A percentile compares a stretch with the other conserved stretches of the same genome.
These are phyloP conservation scores for Talaromyces pinophilus DNA, from an alignment of 2,329 filamentous ascomycete species.

Conservation along the genomic window DNA sequence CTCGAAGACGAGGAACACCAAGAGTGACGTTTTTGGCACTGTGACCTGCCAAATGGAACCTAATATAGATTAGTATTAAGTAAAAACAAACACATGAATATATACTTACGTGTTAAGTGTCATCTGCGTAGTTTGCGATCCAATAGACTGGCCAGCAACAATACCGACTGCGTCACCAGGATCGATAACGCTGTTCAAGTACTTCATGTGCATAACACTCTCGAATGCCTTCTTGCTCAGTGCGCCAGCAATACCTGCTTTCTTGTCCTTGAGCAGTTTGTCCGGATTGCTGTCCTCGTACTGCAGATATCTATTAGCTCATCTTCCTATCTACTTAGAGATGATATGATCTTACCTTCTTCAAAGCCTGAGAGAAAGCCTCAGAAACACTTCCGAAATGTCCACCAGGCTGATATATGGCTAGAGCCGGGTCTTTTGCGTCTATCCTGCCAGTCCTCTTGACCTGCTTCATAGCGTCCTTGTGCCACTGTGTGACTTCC, in stretches of 20 bases:
- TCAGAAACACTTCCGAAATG: slow-evolving; percentile 87
- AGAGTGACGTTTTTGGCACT: slow-evolving; percentile 98
- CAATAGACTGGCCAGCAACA: slow-evolving; percentile 92
- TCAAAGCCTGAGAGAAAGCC: slow-evolving; percentile 72
- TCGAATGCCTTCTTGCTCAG: slow-evolving; percentile 73
- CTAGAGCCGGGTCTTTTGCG: slow-evolving; percentile 72
- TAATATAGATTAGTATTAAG: slow-evolving; percentile 2
- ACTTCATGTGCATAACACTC: slow-evolving; percentile 85
- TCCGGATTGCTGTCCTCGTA: slow-evolving; percentile 78
- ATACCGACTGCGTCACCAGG: slow-evolving; percentile 96
- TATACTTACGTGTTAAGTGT: slow-evolving; percentile 76
- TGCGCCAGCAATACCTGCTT: slow-evolving; percentile 47
- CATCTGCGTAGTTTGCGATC: slow-evolving; percentile 98
- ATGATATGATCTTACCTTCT: slow-evolving; percentile 49
- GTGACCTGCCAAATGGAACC: slow-evolving; percentile 96
- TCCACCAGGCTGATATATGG: slow-evolving; percentile 72
- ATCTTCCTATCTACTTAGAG: neutral
- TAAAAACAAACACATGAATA: neutral
- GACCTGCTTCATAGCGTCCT: slow-evolving; percentile 73
- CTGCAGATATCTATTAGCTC: slow-evolving; percentile 35
- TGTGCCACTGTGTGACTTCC: slow-evolving; percentile 63
- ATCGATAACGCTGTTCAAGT: slow-evolving; percentile 86
- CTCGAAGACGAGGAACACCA: slow-evolving; percentile 93
- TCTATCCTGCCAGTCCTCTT: slow-evolving; percentile 69
- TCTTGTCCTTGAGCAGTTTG: slow-evolving; percentile 61